These are phyloP conservation scores for Colletotrichum theobromicola DNA, from an alignment of 2,329 filamentous ascomycete genomes.

Conservation along the genomic window DNA sequence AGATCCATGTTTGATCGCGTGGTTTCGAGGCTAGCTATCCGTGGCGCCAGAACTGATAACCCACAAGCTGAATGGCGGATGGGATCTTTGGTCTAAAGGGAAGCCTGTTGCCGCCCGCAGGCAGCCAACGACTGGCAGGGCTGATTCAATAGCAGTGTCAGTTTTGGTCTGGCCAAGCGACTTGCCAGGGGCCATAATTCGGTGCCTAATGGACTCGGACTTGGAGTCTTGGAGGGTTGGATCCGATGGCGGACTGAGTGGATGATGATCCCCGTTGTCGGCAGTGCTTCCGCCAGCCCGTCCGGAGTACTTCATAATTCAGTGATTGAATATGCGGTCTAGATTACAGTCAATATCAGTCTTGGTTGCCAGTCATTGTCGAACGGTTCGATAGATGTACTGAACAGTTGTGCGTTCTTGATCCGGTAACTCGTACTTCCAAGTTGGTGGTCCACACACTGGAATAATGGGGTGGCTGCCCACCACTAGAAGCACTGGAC, in stretches of 20 bases:
- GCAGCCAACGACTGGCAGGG: background rate
- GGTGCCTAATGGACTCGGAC: background rate
- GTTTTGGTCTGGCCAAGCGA: background rate
- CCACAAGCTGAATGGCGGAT: background rate
- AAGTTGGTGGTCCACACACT: background rate
- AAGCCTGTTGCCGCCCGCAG: background rate
- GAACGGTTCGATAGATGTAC: background rate
- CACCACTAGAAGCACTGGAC: background rate
- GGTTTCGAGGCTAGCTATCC: background rate
- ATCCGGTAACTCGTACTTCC: background rate
- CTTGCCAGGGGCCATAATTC: background rate
- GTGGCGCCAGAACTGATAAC: background rate
- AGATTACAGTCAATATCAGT: background rate
- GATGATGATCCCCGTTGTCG: background rate
- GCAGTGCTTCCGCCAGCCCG: background rate
- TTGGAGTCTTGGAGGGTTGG: background rate
- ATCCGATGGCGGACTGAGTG: background rate
- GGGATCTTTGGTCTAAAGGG: background rate
- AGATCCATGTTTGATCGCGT: background rate
- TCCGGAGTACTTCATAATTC: background rate
- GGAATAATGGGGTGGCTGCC: background rate
- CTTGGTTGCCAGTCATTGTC: background rate
- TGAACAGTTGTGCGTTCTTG: background rate
- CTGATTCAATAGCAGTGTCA: background rate
- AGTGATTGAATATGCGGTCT: background rate